Base-by-base conservation (phyloP, 2,329 filamentous ascomycete species). In the Thermothelomyces thermophilus region DNA sequence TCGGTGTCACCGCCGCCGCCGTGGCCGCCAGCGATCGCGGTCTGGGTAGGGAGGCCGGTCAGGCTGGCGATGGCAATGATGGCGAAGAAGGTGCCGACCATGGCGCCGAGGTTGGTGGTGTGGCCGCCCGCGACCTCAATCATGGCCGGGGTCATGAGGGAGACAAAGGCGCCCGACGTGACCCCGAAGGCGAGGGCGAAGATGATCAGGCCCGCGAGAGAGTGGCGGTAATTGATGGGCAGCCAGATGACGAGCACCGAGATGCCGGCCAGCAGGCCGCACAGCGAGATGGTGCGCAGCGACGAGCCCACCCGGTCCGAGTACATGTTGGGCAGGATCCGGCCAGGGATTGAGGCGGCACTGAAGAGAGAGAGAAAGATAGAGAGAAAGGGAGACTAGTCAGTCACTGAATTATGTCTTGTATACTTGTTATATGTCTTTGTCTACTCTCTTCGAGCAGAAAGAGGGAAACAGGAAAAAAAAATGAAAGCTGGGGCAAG, bases 261-360 rank as follows among this genome's bases (percentile, higher is more conserved):
- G 45, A 35, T 19, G 30, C 28, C 45, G 7, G 36, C 19, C 14
- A 41, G 13, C 14, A 47, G 24, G 13, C 36, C n/a, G 17, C 26
- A 40, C 5, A 17, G 13, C 4, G 45, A 5, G 16, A 41, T 31
- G 17, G 20, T 33, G 6, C 36, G 14, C 16, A 47, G 19, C 11
- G 45, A 47, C 10, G 45, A 47, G 2, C 45, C 45, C 5, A 47
- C 45, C 24, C 24, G 26, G 45, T 40, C 37, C 2, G 45, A 41
- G n/a, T 47, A 47, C 17, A 47, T 33, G 36, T 47, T 47, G 26
- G 45, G 45, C 3, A 47, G 45, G 6, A 47, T 47, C 6, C 45
- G 36, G 19, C 45, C 45, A 5, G 36, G 36, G 28, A 47, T 47
- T 8, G 45, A 40, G 35, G 35, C 28, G 36, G 36, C 45, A 19